Base-by-base conservation (phyloP, 441 rosid species). In the Daphne laureola region DNA sequence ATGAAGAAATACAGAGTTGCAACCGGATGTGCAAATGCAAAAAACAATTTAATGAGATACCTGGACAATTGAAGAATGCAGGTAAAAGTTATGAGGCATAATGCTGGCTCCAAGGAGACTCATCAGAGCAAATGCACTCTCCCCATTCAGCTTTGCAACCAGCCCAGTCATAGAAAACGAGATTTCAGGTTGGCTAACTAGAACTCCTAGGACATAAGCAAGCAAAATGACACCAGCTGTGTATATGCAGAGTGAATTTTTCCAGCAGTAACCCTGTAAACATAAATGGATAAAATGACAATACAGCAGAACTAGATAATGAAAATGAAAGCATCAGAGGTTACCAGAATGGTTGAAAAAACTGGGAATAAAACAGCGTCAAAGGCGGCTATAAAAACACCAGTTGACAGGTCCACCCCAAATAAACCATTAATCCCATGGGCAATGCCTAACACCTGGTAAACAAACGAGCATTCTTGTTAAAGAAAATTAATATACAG, bases 61-160 rank as follows among this genome's bases (percentile, higher is more conserved):
- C 96, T 68, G 78, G 51, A 79, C 86, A 49, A 94, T 67, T 52
- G 83, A 86, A 58, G 99, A 94, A 80, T 94, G 96, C 55, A 94
- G 79, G 69, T 87, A 94, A 79, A 94, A 87, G 71, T 86, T 90
- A 76, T 90, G 98, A 70, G 99, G 99, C 86, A 80, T 77, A 46
- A 94, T 76, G 74, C 72, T 90, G 14, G 99, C 94, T 79, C 99
- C 99, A 72, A 94, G 99, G 59, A 94, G 96, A 82, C 96, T 80
- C 96, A 90, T 94, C 64, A 94, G 58, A 54, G 84, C 79, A 55
- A 82, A 94, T 36, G 81, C 74, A 69, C 86, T 84, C 61, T 87
- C 99, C 68, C 81, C 94, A 55, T 66, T 78, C 45, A 93, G 72
- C 66, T 78, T 81, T 54, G 78, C 64, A 45, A 59, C 73, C 67